Evolutionary conservation across 2,329 filamentous ascomycete species (phyloP), one percentile per base, ranked within the genome.

Genomic region (Hymenoscyphus albidus): DNA sequence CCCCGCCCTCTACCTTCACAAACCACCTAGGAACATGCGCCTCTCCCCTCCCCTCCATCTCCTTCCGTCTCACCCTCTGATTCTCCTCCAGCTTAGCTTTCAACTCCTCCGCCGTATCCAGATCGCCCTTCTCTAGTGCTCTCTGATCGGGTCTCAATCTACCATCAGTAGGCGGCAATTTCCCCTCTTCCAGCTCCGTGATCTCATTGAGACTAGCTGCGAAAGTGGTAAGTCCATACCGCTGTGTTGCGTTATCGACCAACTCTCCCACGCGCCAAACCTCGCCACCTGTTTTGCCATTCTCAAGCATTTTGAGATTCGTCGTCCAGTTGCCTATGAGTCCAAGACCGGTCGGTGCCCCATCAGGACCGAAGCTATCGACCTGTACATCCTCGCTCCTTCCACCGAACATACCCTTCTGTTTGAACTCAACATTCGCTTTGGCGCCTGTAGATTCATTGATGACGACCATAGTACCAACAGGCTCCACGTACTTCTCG

Each of bases 401-500:
- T 14, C 95, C 95, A 39, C 94, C 93, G 79, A 98, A 99, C 92
- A 99, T 97, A 69, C 95, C 94, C 74, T 95, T 96, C 63, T 89
- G 87, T 75, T 95, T 96, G 80, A 99, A 99, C 64, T 94, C 93
- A 58, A 92, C 87, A n/a, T 89, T 83, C 0, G 93, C 91, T 75
- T 92, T 93, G 70, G 90, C 87, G 7, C 93, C 92, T 0, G 88
- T 92, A 5, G 85, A 89, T 73, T 99, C 95, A 75, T 94, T 94
- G 69, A 86, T 80, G 40, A 99, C 85, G 31, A 88, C 87, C 91
- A 98, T 95, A 55, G 86, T 92, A 57, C 93, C 93, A 0, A 96
- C 92, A 0, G 95, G 95, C 78, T 99, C 95, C 13, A 98, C 88
- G 75, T 99, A 99, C 78, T 98, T 99, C 78, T 99, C 95, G 48